These are phyloP conservation scores for Dioscorea zingiberensis DNA, from an alignment of 106 monocot genomes.

Conservation along the genomic window DNA sequence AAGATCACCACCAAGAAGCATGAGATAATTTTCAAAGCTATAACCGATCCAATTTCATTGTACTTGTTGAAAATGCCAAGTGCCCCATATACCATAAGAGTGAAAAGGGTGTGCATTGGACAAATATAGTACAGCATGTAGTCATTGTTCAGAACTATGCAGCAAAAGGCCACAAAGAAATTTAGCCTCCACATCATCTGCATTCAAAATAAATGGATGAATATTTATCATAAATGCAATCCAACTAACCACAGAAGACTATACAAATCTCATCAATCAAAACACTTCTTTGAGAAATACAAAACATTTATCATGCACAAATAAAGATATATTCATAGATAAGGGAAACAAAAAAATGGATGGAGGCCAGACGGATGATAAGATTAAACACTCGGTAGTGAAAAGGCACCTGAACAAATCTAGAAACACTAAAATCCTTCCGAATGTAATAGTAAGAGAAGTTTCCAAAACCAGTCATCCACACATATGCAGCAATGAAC, in stretches of 20 bases:
- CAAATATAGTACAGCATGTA: conserved; percentile 96
- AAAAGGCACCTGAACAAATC: conserved; percentile 75
- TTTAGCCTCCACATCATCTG: conserved; percentile 99
- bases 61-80: conserved; percentile 94
- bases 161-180: conserved; percentile 84
- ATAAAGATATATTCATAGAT: too few relatives aligned
- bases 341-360: too few relatives aligned
- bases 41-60: conserved; percentile 82
- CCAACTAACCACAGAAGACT: too few relatives aligned
- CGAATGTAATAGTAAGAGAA: conserved; percentile 92
- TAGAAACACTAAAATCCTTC: conserved; percentile 86
- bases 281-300: too few relatives aligned
- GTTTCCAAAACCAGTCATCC: conserved; percentile 99
- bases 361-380: too few relatives aligned
- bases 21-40: conserved; percentile 57
- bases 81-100: conserved; percentile 89
- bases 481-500: conserved; percentile 93
- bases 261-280: too few relatives aligned
- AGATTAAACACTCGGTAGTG: too few relatives aligned
- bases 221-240: too few relatives aligned
- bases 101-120: conserved; percentile 98
- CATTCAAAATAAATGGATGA: conserved; percentile 14
- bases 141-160: conserved; percentile 94
- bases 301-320: too few relatives aligned
- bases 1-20: conserved; percentile 77